phyloP scores from a whole-genome alignment of 78 protist species.

The Planoprotostelium fungivorum region DNA sequence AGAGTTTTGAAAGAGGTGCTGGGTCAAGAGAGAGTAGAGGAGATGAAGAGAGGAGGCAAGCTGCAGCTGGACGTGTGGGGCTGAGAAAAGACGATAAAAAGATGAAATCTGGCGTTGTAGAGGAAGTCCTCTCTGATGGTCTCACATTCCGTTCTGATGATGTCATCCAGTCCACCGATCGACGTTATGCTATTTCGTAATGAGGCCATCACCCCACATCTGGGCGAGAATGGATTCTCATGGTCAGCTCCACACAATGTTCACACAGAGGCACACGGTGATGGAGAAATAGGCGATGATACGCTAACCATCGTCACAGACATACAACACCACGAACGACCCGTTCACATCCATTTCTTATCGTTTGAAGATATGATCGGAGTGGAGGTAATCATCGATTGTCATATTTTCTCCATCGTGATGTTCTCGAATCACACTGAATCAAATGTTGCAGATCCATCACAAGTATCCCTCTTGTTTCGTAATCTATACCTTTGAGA shows the following conservation, averaged over 20 bases:
- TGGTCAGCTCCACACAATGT: not conserved
- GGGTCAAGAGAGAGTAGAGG: too few relatives aligned
- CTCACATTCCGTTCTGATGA: too few relatives aligned
- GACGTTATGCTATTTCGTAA: not conserved
- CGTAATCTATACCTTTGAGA: not conserved
- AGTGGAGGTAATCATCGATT: not conserved
- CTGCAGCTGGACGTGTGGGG: too few relatives aligned
- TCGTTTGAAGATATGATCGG: not conserved
- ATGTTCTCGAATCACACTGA: not conserved
- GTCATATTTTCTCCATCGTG: not conserved
- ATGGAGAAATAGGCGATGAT: not conserved
- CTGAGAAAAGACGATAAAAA: too few relatives aligned
- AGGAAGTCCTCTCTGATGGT: too few relatives aligned
- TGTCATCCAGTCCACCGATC: too few relatives aligned
- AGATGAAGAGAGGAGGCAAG: too few relatives aligned
- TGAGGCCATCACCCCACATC: not conserved
- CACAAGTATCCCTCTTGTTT: not conserved
- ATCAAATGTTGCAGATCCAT: not conserved
- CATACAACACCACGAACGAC: not conserved
- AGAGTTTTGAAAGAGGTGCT: too few relatives aligned
- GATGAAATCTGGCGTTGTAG: too few relatives aligned
- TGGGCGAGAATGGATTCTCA: not conserved
- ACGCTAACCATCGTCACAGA: not conserved
- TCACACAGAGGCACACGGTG: not conserved
- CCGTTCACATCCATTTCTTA: not conserved